phyloP scores from a whole-genome alignment of 345 rosid species.

The Eucalyptus fibrosa region DNA sequence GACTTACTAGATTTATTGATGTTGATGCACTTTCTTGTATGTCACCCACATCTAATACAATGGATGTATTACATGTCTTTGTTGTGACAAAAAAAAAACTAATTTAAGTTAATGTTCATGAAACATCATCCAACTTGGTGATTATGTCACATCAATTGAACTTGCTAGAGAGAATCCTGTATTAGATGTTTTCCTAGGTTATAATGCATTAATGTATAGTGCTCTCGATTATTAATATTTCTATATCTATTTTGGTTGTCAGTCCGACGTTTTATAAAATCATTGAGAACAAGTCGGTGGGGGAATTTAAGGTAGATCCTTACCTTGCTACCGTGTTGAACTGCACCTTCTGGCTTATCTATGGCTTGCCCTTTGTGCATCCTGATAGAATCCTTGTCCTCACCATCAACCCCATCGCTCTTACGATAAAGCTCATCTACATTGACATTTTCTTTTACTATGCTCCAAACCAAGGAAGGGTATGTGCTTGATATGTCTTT shows the following conservation, averaged over 20 bases:
- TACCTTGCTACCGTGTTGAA: slow-evolving; percentile 21
- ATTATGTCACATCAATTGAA: too few relatives aligned
- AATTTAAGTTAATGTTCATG: too few relatives aligned
- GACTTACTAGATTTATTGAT: too few relatives aligned
- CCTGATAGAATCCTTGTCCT: slow-evolving; percentile 22
- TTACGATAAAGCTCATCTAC: slow-evolving; percentile 13
- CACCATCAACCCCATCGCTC: slow-evolving; percentile 25
- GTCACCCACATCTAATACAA: too few relatives aligned
- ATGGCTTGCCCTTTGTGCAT: slow-evolving; percentile 27
- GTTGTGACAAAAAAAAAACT: too few relatives aligned
- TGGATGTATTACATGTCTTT: too few relatives aligned
- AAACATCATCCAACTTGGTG: too few relatives aligned
- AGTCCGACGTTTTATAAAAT: slow-evolving; percentile 29
- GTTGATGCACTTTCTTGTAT: too few relatives aligned
- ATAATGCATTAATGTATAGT: neutral
- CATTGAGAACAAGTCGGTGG: slow-evolving; percentile 18
- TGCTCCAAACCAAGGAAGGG: neutral
- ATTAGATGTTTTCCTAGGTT: too few relatives aligned
- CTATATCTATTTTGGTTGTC: neutral
- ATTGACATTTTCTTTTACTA: slow-evolving; percentile 8
- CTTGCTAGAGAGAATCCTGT: too few relatives aligned
- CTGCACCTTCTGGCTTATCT: slow-evolving; percentile 24
- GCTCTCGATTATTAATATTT: neutral
- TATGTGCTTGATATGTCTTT: neutral
- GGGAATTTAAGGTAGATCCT: slow-evolving; percentile 26